Evolutionary conservation across 371 early-diverging fungal species (phyloP).

Genomic region (Fennellomyces sp.): DNA sequence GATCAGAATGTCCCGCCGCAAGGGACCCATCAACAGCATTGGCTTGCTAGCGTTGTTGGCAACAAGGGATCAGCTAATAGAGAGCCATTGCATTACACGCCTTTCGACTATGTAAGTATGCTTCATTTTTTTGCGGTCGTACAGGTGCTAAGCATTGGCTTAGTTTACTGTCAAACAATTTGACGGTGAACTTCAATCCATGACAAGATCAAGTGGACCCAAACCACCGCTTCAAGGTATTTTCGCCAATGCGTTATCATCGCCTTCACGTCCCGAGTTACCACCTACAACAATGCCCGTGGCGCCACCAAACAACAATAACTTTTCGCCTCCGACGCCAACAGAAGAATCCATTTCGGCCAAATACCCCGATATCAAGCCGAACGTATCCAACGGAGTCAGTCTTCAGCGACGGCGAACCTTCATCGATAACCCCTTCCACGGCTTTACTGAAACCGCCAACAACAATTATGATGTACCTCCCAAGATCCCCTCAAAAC

Average conservation of each 20-base stretch:
- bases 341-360: constrained; percentile 15
- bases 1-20: background rate
- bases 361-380: constrained; percentile 17
- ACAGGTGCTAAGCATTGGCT: background rate
- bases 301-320: background rate
- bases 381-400: constrained; percentile 12
- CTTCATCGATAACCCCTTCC: constrained; percentile 64
- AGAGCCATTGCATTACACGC: constrained; percentile 20
- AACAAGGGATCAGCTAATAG: constrained; percentile 7
- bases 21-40: constrained; percentile 8
- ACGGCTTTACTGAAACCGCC: constrained; percentile 52
- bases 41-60: constrained; percentile 21
- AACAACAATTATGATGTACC: constrained; percentile 22
- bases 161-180: constrained; percentile 21
- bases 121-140: too few relatives aligned
- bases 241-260: constrained; percentile 13
- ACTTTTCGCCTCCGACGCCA: constrained; percentile 19
- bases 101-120: constrained; percentile 44
- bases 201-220: constrained; percentile 7
- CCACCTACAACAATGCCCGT: constrained; percentile 1
- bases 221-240: constrained; percentile 29
- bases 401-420: constrained; percentile 47
- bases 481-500: constrained; percentile 24
- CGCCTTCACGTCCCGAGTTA: background rate
- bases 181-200: constrained; percentile 14